Conservation (phyloP, 2,329 filamentous ascomycete genomes). For the Fusarium xylarioides region DNA sequence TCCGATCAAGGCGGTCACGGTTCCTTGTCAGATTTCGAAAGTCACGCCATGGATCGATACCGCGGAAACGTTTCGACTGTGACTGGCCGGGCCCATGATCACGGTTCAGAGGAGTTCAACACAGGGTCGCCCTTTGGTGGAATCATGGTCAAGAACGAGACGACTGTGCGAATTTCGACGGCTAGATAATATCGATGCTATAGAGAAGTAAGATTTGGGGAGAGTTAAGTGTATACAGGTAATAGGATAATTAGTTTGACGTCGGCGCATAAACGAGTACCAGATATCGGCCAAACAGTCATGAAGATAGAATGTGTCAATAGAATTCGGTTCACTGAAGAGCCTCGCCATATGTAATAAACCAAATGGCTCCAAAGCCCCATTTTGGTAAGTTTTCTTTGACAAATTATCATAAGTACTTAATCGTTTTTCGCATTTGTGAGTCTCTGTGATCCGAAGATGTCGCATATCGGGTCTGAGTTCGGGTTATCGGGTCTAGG, state of each 20-base stretch:
- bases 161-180: slow-evolving; percentile 18
- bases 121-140: slow-evolving; percentile 1
- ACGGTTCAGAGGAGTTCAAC: neutral
- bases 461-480: too few relatives aligned
- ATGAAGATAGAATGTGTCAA: neutral
- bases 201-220: rapidly evolving
- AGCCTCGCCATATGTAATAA: too few relatives aligned
- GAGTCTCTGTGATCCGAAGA: too few relatives aligned
- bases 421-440: too few relatives aligned
- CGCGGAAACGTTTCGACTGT: slow-evolving; percentile 21
- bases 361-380: too few relatives aligned
- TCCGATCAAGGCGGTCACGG: neutral
- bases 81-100: slow-evolving; percentile 9
- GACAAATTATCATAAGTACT: too few relatives aligned
- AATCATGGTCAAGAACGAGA: slow-evolving; percentile 42
- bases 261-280: too few relatives aligned
- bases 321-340: neutral
- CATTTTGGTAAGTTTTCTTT: too few relatives aligned
- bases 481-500: too few relatives aligned
- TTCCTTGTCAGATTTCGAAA: slow-evolving; percentile 33
- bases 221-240: neutral
- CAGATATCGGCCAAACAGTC: neutral
- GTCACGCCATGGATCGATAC: slow-evolving; percentile 31
- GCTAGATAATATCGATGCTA: neutral
- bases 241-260: neutral